Evolutionary conservation across 805 yeast species (phyloP), one percentile per base, ranked within the genome.

Genomic region (Debaryomyces tyrocola): DNA sequence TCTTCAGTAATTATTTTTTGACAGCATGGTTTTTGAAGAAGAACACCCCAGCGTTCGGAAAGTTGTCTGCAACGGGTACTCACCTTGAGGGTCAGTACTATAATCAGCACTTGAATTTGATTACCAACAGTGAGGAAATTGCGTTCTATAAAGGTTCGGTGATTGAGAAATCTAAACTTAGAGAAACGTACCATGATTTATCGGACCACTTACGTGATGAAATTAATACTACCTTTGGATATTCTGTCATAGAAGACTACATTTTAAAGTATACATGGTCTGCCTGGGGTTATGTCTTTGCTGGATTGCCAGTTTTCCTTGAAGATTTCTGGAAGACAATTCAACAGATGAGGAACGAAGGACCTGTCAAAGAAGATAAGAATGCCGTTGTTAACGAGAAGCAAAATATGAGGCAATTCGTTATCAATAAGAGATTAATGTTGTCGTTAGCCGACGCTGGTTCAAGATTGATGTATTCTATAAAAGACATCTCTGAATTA

Each of bases 371-470:
- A 11, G 10, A 11, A 12, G 40, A 15, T 31, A 48, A 27, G 45
- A 54, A 21, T 31, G 50, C 50, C 27, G 62, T 47, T 56, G 60
- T 69, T 9, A 69, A 70, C 49, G 84, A 67, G 57, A 78, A 80
- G 47, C 76, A 74, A 47, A 84, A 83, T 58, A 89, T 91, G 89
- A 84, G 89, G 57, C 90, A 87, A 54, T 91, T 90, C 56, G 85
- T 91, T 57, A 90, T 89, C 45, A 91, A 91, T 73, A 91, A 91
- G 69, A 78, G 98, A 59, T 75, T 91, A 52, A 85, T 91, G 87
- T 77, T 91, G 53, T 85, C 94, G 3, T 76, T 91, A 62, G 96
- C 97, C 4, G 98, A 91, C 69, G 96, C 98, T 0, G 97, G 97
- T 4, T 86, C 95, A 11, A 77, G 97, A 54, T 77, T 91, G 68